phyloP scores from a whole-genome alignment of 176 grass and related monocot species.

The Phyllostachys edulis region DNA sequence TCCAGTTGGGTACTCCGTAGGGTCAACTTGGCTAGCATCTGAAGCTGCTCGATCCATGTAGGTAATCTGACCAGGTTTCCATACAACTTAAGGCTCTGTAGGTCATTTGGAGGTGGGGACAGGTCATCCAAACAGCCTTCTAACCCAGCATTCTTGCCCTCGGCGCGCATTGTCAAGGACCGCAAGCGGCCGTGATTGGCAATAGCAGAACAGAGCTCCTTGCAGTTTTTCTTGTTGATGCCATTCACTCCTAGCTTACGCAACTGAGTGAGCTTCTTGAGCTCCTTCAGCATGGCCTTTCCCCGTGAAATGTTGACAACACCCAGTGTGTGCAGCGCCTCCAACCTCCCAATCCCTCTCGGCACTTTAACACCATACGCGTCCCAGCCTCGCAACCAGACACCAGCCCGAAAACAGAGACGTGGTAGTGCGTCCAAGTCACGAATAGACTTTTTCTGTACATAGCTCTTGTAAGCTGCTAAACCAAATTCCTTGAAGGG shows the following conservation, averaged over 20 bases:
- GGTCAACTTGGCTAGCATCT: too few relatives aligned
- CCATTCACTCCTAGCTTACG: neutral
- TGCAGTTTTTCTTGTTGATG: neutral
- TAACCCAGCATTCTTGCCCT: neutral
- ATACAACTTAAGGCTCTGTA: neutral
- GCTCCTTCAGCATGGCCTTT: neutral
- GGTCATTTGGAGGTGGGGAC: neutral
- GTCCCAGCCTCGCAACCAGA: neutral
- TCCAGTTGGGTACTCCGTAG: too few relatives aligned
- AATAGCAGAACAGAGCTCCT: neutral
- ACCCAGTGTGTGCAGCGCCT: neutral
- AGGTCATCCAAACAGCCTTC: neutral
- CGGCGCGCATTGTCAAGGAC: neutral
- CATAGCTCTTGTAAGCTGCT: neutral
- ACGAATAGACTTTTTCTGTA: neutral
- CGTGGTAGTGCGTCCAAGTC: neutral
- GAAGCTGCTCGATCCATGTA: neutral
- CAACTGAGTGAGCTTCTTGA: neutral
- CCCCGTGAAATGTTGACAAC: neutral
- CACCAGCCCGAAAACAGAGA: neutral
- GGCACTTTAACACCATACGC: neutral
- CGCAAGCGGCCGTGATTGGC: neutral
- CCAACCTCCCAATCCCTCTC: neutral
- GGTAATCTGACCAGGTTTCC: neutral
- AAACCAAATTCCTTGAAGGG: too few relatives aligned